Percentiles rank a stretch among this genome's conserved stretches.
Conservation (phyloP, 2,329 filamentous ascomycete species). For the Scytalidium lignicola region DNA sequence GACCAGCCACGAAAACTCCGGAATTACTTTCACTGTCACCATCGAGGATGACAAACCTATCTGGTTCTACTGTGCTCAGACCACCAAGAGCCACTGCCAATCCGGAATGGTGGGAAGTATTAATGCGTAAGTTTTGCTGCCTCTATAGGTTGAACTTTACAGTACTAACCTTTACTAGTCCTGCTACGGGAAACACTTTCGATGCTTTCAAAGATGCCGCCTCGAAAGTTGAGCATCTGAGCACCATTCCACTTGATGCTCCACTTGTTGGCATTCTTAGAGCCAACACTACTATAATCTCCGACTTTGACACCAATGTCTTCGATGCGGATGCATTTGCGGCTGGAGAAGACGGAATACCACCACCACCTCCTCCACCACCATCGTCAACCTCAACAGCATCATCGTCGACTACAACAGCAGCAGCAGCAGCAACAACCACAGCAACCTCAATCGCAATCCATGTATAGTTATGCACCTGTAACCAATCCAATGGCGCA, state of each 20-base stretch:
- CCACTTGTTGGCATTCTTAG: slow-evolving; percentile 31
- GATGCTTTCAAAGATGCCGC: slow-evolving; percentile 32
- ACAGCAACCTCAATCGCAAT: too few relatives aligned
- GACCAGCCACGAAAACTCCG: slow-evolving; percentile 25
- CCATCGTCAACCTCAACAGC: not conserved
- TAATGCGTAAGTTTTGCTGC: slow-evolving; percentile 27
- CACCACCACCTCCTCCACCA: too few relatives aligned
- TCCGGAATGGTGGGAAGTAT: slow-evolving; percentile 44
- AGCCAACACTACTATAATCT: slow-evolving; percentile 20
- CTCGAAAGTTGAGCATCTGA: slow-evolving; percentile 26
- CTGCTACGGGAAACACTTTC: slow-evolving; percentile 31
- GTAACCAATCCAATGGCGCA: slow-evolving; percentile 7
- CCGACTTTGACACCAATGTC: slow-evolving; percentile 22
- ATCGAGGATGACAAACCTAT: slow-evolving; percentile 35
- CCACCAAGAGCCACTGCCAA: slow-evolving; percentile 37
- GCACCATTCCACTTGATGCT: slow-evolving; percentile 29
- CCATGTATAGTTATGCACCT: slow-evolving; percentile 15
- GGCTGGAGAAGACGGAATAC: too few relatives aligned
- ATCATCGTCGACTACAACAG: slow-evolving; percentile 1
- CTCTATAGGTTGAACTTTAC: slow-evolving; percentile 1
- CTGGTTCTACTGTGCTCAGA: slow-evolving; percentile 37
- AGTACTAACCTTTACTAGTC: not conserved
- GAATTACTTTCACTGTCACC: slow-evolving; percentile 32
- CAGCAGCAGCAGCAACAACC: slow-evolving; percentile 15
- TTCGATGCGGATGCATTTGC: slow-evolving; percentile 22